Evolutionary conservation across 257 asterid genomes (phyloP), one percentile per base, ranked within the genome.

Genomic region (Henckelia pumila): DNA sequence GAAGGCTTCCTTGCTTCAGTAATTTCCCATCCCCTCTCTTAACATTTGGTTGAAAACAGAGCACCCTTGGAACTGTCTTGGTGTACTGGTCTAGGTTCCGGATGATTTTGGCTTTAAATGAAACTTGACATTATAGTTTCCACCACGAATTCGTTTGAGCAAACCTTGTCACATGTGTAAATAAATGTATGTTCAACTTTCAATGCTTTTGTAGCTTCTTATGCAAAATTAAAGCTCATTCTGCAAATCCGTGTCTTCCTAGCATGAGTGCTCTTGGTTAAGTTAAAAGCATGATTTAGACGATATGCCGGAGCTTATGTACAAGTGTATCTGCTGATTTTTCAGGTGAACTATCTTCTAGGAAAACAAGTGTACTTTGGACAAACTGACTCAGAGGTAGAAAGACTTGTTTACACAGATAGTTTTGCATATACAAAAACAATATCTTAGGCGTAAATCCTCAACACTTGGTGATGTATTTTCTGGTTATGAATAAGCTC

Each of bases 311-410:
- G 9, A 60, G 3, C 20, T 72, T 16, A 61, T 49, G 23, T 6
- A 16, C 4, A 7, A 8, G 33, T 32, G 25, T 56, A 5, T 66
- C 30, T 40, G 57, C 40, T 25, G 9, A 32, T 26, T 0, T 40
- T 62, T 24, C 82, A 83, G 88, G 88, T 83, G 67, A 82, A 83
- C 80, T 83, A 73, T 35, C 72, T 83, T 68, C 83, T 83, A 5
- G 88, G 85, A 10, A 83, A 83, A 53, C 84, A 78, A 71, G 71
- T 76, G 11, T 83, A 78, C 66, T 69, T 50, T 21, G 88, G 88
- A 13, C 69, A 76, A 60, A 83, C 88, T 32, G 80, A 73, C 22
- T 59, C 88, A 32, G 88, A 83, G 88, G 88, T 83, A 78, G 70
- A 25, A n/a, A 23, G 19, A 61, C 17, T 16, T 35, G 20, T 35